Conservation (phyloP, 1,284 basidiomycete genomes). For the Trametes pubescens region DNA sequence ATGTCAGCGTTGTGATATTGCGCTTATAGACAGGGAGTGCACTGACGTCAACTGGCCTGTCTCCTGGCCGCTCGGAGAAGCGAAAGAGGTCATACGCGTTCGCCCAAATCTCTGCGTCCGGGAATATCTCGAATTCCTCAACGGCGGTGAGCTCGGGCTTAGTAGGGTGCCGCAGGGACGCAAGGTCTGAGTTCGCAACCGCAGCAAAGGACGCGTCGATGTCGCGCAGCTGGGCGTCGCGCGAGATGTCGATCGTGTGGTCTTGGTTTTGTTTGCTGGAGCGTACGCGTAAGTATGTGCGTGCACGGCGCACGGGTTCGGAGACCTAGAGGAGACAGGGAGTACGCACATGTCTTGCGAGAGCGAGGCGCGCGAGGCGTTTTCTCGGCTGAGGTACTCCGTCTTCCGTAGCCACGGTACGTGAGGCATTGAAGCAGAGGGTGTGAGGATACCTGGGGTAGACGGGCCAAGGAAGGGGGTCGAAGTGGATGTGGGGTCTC, state of each 20-base stretch:
- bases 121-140: slow-evolving; percentile 87
- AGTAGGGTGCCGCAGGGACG: slow-evolving; percentile 77
- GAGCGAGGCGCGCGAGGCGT: slow-evolving; percentile 53
- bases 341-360: slow-evolving; percentile 64
- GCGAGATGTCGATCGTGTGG: slow-evolving; percentile 75
- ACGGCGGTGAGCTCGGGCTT: slow-evolving; percentile 81
- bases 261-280: slow-evolving; percentile 58
- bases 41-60: slow-evolving; percentile 69
- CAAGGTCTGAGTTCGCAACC: slow-evolving; percentile 66
- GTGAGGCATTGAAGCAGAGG: slow-evolving; percentile 50
- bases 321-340: not conserved
- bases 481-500: slow-evolving; percentile 60
- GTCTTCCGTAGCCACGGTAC: slow-evolving; percentile 92
- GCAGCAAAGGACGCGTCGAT: slow-evolving; percentile 86
- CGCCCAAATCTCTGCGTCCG: slow-evolving; percentile 88
- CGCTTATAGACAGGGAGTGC: not conserved
- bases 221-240: slow-evolving; percentile 79
- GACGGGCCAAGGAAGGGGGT: slow-evolving; percentile 44
- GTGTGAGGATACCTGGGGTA: slow-evolving; percentile 47
- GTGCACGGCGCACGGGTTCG: not conserved
- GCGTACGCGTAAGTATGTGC: not conserved
- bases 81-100: slow-evolving; percentile 90
- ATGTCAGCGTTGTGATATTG: slow-evolving; percentile 11
- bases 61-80: slow-evolving; percentile 89
- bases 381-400: slow-evolving; percentile 82